Evolutionary conservation across 2,329 filamentous ascomycete species (phyloP).

Genomic region (Dactylellina leptospora): DNA sequence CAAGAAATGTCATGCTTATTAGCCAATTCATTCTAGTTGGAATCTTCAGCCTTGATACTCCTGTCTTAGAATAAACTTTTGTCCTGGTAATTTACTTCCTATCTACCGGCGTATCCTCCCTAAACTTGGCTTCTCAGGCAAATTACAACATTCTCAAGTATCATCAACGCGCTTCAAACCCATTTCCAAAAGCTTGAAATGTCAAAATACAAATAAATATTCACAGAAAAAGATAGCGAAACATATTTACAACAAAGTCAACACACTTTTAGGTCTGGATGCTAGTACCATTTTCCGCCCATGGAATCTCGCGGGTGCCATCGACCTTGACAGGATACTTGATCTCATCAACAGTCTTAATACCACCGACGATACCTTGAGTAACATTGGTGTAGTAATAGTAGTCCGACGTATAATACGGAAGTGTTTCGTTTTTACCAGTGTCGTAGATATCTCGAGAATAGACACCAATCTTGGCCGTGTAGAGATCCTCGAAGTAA

Average conservation of each 20-base stretch:
- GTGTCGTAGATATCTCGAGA: slow-evolving; percentile 33
- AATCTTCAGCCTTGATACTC: no score
- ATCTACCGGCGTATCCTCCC: no score
- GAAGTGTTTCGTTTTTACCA: slow-evolving; percentile 29
- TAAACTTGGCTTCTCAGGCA: no score
- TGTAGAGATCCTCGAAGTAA: slow-evolving; percentile 42
- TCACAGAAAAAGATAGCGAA: no score
- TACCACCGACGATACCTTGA: slow-evolving; percentile 66
- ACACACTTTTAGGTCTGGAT: slow-evolving; percentile 3
- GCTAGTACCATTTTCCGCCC: slow-evolving; percentile 34
- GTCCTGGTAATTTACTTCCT: no score
- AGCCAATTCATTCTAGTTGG: no score
- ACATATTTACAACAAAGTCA: slow-evolving; percentile 22
- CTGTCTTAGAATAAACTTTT: no score
- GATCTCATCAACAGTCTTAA: slow-evolving; percentile 55
- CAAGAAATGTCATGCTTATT: neutral
- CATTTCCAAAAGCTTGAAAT: no score
- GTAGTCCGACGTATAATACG: slow-evolving; percentile 37
- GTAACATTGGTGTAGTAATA: slow-evolving; percentile 63
- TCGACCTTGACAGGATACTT: slow-evolving; percentile 48
- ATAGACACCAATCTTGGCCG: slow-evolving; percentile 45
- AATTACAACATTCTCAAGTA: no score
- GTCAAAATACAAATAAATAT: no score
- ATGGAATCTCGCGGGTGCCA: slow-evolving; percentile 41
- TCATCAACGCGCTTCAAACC: no score